A percentile compares a stretch with the other conserved stretches of the same genome.
Evolutionary conservation across 1,139 yeast genomes (phyloP).

Genomic region (Saccharomyces hybrid): DNA sequence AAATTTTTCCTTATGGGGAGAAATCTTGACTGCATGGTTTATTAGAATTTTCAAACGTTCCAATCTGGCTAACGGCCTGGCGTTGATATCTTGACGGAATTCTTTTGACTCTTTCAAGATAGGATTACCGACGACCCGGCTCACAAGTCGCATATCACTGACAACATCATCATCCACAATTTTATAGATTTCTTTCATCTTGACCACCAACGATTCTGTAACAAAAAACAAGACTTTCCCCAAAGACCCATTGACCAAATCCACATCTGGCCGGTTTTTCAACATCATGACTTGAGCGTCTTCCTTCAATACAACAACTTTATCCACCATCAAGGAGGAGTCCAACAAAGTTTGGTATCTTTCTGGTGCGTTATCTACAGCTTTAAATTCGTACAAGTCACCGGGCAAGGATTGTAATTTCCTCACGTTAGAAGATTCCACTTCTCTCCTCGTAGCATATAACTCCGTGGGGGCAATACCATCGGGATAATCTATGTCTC

Average conservation of each 20-base stretch:
- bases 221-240: conserved; percentile 55
- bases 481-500: conserved; percentile 55
- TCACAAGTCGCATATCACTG: conserved; percentile 31
- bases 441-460: conserved; percentile 69
- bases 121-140: conserved; percentile 29
- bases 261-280: conserved; percentile 73
- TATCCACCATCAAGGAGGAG: conserved; percentile 59
- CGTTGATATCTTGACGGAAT: conserved; percentile 22
- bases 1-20: conserved; percentile 25
- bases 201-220: conserved; percentile 21
- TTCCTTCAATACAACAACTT: conserved; percentile 53
- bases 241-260: conserved; percentile 80
- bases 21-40: conserved; percentile 32
- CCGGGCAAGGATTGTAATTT: conserved; percentile 46
- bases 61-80: conserved; percentile 15
- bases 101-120: conserved; percentile 17
- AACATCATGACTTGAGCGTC: conserved; percentile 95
- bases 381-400: conserved; percentile 34
- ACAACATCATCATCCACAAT: conserved; percentile 21
- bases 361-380: conserved; percentile 41
- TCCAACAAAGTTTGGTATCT: conserved; percentile 36
- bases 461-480: conserved; percentile 77
- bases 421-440: conserved; percentile 54
- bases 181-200: conserved; percentile 19
- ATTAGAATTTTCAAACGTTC: conserved; percentile 31